These are phyloP conservation scores for Pyrenophora seminiperda DNA, from an alignment of 2,329 filamentous ascomycete species.

Conservation along the genomic window DNA sequence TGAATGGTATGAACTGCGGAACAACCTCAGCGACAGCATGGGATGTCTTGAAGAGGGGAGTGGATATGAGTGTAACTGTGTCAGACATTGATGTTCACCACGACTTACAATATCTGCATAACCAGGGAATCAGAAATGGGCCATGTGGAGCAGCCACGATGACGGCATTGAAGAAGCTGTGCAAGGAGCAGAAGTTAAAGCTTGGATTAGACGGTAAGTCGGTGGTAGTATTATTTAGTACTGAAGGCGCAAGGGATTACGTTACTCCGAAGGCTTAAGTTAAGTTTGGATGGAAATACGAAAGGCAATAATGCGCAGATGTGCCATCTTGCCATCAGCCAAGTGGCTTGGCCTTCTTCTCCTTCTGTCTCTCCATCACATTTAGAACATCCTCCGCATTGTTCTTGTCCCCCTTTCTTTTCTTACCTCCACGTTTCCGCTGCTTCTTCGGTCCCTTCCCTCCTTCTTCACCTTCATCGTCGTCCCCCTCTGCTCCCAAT, in stretches of 20 bases:
- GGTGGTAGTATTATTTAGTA: constrained; percentile 69
- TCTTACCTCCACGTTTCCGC: constrained; percentile 73
- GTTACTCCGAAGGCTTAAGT: constrained; percentile 9
- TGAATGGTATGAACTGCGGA: constrained; percentile 76
- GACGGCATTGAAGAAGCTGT: constrained; percentile 62
- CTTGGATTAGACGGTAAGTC: constrained; percentile 53
- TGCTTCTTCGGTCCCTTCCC: constrained; percentile 61
- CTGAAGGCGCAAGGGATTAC: constrained; percentile 59
- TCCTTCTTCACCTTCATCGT: constrained; percentile 52
- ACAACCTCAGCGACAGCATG: constrained; percentile 70
- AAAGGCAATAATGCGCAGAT: background rate
- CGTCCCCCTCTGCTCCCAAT: constrained; percentile 59
- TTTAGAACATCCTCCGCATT: constrained; percentile 79
- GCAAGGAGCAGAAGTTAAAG: constrained; percentile 42
- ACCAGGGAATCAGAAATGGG: constrained; percentile 57
- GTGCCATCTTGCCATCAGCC: constrained; percentile 4
- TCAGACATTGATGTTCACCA: constrained; percentile 67
- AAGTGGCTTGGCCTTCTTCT: constrained; percentile 37
- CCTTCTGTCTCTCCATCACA: constrained; percentile 68
- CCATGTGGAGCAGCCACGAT: constrained; percentile 67
- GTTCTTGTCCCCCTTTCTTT: constrained; percentile 78
- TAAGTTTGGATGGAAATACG: constrained; percentile 9
- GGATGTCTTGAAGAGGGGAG: constrained; percentile 61
- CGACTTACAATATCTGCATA: constrained; percentile 61
- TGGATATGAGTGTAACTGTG: constrained; percentile 66